These are phyloP conservation scores for Chrysoporthe cubensis DNA, from an alignment of 2,329 filamentous ascomycete genomes.

Conservation along the genomic window DNA sequence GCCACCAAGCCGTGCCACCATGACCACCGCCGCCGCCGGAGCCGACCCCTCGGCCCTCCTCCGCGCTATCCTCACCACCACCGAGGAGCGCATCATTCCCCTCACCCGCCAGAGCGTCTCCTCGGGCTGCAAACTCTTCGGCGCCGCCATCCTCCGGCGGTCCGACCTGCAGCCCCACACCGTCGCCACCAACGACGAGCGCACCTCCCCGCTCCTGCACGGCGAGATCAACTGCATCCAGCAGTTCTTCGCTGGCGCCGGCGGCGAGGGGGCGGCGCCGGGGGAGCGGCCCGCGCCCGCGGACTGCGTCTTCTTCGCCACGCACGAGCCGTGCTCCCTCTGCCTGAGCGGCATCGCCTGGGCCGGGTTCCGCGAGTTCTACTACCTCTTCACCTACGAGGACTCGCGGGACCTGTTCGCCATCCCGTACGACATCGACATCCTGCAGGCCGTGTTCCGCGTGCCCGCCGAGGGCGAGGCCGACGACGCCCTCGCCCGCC, in stretches of 20 bases:
- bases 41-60: slow-evolving; percentile 41
- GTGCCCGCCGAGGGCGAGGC: slow-evolving; percentile 46
- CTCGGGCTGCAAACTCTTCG: slow-evolving; percentile 60
- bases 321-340: slow-evolving; percentile 62
- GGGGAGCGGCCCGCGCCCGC: slow-evolving; percentile 38
- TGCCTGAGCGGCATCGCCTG: slow-evolving; percentile 62
- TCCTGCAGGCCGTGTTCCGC: slow-evolving; percentile 58
- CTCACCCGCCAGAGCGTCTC: slow-evolving; percentile 54
- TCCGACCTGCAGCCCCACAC: slow-evolving; percentile 47
- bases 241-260: slow-evolving; percentile 51
- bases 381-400: slow-evolving; percentile 63
- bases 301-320: slow-evolving; percentile 62
- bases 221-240: slow-evolving; percentile 66
- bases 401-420: slow-evolving; percentile 59
- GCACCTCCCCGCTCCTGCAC: slow-evolving; percentile 57
- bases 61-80: slow-evolving; percentile 44
- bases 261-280: slow-evolving; percentile 30
- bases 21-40: slow-evolving; percentile 26
- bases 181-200: slow-evolving; percentile 61
- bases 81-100: slow-evolving; percentile 54
- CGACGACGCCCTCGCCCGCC: slow-evolving; percentile 41
- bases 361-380: slow-evolving; percentile 60
- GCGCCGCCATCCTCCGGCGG: slow-evolving; percentile 56
- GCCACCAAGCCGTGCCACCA: neutral
- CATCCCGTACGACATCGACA: slow-evolving; percentile 62